Conservation (phyloP, 1,284 basidiomycete genomes). For the Anthracocystis setariae region DNA sequence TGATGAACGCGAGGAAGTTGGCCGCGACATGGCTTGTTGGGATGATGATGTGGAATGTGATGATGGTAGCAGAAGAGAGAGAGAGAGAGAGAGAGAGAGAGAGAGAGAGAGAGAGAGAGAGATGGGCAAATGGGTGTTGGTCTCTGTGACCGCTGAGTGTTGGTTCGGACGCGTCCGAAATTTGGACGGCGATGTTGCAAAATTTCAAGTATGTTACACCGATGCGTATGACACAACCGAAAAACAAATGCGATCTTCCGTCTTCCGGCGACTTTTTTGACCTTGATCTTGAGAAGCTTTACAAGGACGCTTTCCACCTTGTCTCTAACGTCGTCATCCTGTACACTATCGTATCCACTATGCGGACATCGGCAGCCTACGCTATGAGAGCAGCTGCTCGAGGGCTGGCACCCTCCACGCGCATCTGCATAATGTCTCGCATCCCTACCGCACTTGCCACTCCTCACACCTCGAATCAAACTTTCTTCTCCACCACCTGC, state of each 20-base stretch:
- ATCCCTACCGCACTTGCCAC: not conserved
- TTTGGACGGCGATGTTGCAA: too few relatives aligned
- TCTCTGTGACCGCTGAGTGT: conserved; percentile 5
- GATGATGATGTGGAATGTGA: not conserved
- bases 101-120: not conserved
- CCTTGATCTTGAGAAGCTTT: too few relatives aligned
- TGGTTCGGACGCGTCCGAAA: conserved; percentile 11
- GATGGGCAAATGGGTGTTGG: conserved; percentile 4
- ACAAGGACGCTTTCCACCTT: too few relatives aligned
- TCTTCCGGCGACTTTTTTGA: not conserved
- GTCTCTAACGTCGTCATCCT: conserved; percentile 1
- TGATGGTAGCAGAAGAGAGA: conserved; percentile 2
- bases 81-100: not conserved
- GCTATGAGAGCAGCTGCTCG: conserved; percentile 3
- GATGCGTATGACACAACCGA: not conserved
- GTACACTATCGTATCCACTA: conserved; percentile 5
- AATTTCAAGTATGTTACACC: not conserved
- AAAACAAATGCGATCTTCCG: not conserved
- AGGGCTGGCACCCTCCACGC: not conserved
- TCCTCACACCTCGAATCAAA: not conserved
- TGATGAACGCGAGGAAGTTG: conserved; percentile 32
- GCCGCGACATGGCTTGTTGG: conserved; percentile 11
- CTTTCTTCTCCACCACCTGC: not conserved
- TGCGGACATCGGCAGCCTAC: conserved; percentile 7
- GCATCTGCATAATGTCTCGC: not conserved